Conservation (phyloP, 108 stramenopile genomes). For the Cyclotella cryptica region DNA sequence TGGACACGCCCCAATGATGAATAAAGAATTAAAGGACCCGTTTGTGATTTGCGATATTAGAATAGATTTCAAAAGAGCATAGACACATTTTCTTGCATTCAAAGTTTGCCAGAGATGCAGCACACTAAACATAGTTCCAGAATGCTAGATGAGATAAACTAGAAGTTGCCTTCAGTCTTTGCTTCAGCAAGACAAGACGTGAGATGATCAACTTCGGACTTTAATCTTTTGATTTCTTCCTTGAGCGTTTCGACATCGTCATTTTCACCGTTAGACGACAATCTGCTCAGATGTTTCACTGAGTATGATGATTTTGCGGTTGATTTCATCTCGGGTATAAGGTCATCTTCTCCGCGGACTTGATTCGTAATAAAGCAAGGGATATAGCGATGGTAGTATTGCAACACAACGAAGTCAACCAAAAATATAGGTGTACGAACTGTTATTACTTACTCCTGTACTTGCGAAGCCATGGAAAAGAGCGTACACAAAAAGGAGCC, state of each 20-base stretch:
- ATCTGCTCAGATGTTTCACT: not conserved
- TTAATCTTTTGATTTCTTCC: not conserved
- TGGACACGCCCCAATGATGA: too few species aligned
- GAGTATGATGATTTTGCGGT: not conserved
- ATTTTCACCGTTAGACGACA: not conserved
- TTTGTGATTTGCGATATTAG: too few species aligned
- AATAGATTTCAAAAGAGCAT: too few species aligned
- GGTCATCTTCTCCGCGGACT: constrained; percentile 15
- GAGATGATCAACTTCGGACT: constrained; percentile 8
- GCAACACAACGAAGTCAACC: not conserved
- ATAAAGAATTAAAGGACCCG: too few species aligned
- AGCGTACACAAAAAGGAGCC: constrained; percentile 33
- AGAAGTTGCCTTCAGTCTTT: not conserved
- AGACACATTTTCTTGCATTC: too few species aligned
- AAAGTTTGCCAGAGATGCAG: too few species aligned
- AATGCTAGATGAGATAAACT: not conserved
- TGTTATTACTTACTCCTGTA: constrained; percentile 15
- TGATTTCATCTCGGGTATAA: not conserved
- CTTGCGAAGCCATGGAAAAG: constrained; percentile 20
- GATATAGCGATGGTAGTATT: not conserved
- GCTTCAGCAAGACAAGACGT: not conserved
- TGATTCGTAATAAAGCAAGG: not conserved
- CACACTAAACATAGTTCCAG: not conserved
- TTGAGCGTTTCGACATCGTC: not conserved
- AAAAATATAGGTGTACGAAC: not conserved